phyloP scores from a whole-genome alignment of 1,139 yeast species.

The Wickerhamomyces sp. region DNA sequence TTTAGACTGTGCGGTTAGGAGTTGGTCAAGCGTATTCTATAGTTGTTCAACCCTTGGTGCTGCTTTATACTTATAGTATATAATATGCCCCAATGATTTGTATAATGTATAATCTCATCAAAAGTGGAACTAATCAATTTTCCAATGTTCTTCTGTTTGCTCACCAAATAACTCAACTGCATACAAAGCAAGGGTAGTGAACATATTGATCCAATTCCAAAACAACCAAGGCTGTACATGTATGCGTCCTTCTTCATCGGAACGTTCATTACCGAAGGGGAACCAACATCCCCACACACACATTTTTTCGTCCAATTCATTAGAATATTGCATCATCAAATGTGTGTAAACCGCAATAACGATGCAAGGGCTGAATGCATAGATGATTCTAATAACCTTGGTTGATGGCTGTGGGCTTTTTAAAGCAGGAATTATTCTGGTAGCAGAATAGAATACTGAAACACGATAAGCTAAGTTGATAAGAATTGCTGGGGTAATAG shows the following conservation, averaged over 20 bases:
- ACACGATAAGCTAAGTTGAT: constrained; percentile 81
- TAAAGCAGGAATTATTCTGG: constrained; percentile 85
- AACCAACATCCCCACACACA: constrained; percentile 57
- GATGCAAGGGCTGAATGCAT: constrained; percentile 89
- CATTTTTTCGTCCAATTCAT: constrained; percentile 60
- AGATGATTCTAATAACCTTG: constrained; percentile 49
- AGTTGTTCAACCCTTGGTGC: too few species aligned
- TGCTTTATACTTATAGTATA: too few species aligned
- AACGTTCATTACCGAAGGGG: constrained; percentile 4
- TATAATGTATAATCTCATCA: background rate
- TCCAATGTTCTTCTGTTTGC: constrained; percentile 38
- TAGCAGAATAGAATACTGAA: constrained; percentile 86
- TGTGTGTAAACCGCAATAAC: constrained; percentile 94
- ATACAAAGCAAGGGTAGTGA: constrained; percentile 72
- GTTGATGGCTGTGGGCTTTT: constrained; percentile 32
- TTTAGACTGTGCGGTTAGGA: too few species aligned
- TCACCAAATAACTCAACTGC: constrained; percentile 62
- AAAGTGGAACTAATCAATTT: constrained; percentile 31
- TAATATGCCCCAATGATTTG: background rate
- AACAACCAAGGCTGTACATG: constrained; percentile 78
- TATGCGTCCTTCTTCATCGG: constrained; percentile 14
- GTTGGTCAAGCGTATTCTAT: too few species aligned
- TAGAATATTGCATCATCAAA: constrained; percentile 74
- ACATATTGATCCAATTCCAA: constrained; percentile 96
- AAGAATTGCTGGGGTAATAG: constrained; percentile 77